Conservation (phyloP, 2,329 filamentous ascomycete genomes). For the Talaromyces sp. region DNA sequence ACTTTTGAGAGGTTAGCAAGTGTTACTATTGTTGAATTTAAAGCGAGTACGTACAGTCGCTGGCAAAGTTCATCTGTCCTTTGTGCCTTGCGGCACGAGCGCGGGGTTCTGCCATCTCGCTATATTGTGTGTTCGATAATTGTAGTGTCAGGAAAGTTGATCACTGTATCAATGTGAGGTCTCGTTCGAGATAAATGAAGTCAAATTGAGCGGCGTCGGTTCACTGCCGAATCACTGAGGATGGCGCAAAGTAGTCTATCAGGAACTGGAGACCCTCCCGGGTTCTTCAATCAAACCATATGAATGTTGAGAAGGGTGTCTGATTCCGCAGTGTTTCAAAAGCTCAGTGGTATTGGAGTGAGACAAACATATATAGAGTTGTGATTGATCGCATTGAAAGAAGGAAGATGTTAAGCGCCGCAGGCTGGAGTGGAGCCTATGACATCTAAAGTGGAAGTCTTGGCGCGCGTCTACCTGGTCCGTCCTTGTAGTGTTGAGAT, state of each 20-base stretch:
- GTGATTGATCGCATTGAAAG: neutral
- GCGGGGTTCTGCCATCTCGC: slow-evolving; percentile 65
- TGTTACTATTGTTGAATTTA: neutral
- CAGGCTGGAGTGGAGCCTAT: neutral
- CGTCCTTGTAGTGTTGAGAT: neutral
- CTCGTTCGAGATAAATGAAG: neutral
- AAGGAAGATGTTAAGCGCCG: neutral
- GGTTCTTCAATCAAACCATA: neutral
- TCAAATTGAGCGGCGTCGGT: neutral
- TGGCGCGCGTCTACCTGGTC: neutral
- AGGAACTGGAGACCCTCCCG: neutral
- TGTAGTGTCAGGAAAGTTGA: neutral
- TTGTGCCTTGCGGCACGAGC: slow-evolving; percentile 76
- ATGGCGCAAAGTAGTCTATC: neutral
- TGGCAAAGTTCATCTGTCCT: slow-evolving; percentile 74
- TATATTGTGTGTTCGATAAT: slow-evolving; percentile 7
- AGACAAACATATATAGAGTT: neutral
- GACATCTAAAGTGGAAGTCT: neutral
- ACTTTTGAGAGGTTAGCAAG: slow-evolving; percentile 26
- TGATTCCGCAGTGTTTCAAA: no score
- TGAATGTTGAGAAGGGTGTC: neutral
- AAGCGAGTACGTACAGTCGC: slow-evolving; percentile 59
- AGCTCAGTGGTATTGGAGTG: neutral
- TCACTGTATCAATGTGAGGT: neutral
- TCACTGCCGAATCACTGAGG: neutral